These are phyloP conservation scores for Acanthamoeba sp. DNA, from an alignment of 208 protist species.

Conservation along the genomic window DNA sequence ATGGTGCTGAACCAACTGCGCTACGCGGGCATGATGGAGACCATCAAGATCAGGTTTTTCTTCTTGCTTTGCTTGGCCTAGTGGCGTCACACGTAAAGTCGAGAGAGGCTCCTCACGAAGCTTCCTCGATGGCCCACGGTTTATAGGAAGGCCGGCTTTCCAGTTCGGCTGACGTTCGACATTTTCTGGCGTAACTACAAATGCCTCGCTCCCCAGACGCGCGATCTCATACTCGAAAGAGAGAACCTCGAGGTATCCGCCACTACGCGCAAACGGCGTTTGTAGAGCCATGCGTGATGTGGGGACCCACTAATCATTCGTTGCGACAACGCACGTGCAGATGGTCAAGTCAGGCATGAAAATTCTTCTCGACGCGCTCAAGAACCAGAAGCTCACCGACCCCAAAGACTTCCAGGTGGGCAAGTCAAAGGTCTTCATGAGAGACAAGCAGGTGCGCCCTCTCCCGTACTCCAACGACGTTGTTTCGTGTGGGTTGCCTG, in stretches of 20 bases:
- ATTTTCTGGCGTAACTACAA: constrained; percentile 2
- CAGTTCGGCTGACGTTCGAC: constrained; percentile 29
- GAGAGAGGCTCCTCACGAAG: not conserved
- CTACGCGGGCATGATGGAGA: constrained; percentile 83
- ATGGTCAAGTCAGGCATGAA: not conserved
- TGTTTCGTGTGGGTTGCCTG: too few species aligned
- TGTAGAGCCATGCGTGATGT: too few species aligned
- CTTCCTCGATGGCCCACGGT: constrained; percentile 86
- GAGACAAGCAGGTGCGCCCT: not conserved
- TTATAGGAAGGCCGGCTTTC: constrained; percentile 78
- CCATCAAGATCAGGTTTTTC: constrained; percentile 78
- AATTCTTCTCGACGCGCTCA: not conserved
- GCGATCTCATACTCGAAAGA: not conserved
- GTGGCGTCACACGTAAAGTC: too few species aligned
- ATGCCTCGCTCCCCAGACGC: not conserved
- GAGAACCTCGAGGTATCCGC: not conserved
- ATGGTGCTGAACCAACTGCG: constrained; percentile 74
- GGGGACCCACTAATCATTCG: too few species aligned
- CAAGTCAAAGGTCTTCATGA: constrained; percentile 50
- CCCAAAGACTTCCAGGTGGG: constrained; percentile 38
- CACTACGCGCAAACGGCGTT: too few species aligned
- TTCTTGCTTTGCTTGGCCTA: not conserved
- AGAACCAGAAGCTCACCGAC: not conserved
- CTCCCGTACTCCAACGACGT: not conserved
- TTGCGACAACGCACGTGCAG: too few species aligned